phyloP scores from a whole-genome alignment of 2,329 filamentous ascomycete genomes.

The Rhynchosporium graminicola region DNA sequence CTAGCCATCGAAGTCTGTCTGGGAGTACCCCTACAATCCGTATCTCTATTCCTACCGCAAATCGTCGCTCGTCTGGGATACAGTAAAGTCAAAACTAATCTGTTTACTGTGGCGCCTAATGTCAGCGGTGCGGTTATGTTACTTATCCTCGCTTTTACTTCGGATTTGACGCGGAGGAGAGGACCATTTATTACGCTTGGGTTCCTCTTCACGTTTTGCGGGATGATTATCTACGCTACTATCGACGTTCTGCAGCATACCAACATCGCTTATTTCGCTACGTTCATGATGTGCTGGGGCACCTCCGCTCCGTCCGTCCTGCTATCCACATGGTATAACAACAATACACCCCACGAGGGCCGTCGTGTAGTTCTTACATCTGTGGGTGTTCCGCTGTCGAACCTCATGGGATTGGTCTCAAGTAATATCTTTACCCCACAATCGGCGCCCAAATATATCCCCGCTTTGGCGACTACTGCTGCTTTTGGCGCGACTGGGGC shows the following conservation, averaged over 20 bases:
- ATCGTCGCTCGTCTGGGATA: conserved; percentile 54
- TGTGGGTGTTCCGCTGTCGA: conserved; percentile 62
- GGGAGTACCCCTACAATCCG: conserved; percentile 59
- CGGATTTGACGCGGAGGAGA: conserved; percentile 51
- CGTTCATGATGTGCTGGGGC: conserved; percentile 66
- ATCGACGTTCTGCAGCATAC: conserved; percentile 57
- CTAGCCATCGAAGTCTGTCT: conserved; percentile 58
- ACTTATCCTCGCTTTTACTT: conserved; percentile 69
- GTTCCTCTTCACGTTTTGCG: conserved; percentile 72
- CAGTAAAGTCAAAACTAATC: conserved; percentile 63
- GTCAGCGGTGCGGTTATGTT: conserved; percentile 72
- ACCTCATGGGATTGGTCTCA: conserved; percentile 68
- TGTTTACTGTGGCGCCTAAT: conserved; percentile 82
- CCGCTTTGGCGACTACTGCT: conserved; percentile 64
- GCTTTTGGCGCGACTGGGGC: conserved; percentile 63
- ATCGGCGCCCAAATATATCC: conserved; percentile 67
- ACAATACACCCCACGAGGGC: conserved; percentile 65
- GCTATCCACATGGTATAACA: conserved; percentile 52
- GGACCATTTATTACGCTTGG: conserved; percentile 73
- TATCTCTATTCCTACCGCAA: conserved; percentile 56
- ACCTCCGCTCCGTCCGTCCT: conserved; percentile 38
- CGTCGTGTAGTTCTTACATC: conserved; percentile 61
- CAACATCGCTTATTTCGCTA: conserved; percentile 62
- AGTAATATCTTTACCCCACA: conserved; percentile 67
- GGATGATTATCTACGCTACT: conserved; percentile 76